Evolutionary conservation across 78 protist genomes (phyloP).

Genomic region (Pigoraptor vietnamica): DNA sequence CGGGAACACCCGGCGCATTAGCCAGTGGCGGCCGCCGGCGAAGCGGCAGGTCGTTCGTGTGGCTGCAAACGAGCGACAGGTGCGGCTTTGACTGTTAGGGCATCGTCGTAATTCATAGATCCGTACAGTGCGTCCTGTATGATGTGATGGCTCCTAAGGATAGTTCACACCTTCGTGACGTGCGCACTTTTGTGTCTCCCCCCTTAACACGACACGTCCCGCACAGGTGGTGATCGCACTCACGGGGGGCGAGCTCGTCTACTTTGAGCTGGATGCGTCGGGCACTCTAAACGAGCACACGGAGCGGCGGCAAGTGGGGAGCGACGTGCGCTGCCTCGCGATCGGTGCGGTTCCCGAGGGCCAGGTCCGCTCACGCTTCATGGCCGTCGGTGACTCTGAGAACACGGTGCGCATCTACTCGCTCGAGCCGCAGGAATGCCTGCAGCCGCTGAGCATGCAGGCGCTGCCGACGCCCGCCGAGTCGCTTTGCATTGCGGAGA

Average conservation of each 20-base stretch:
- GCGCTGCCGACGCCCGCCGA: conserved; percentile 37
- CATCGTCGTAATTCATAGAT: too few relatives aligned
- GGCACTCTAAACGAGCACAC: conserved; percentile 69
- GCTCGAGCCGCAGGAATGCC: conserved; percentile 73
- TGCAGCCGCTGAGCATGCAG: conserved; percentile 59
- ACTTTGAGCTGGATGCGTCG: conserved; percentile 88
- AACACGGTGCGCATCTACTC: conserved; percentile 73
- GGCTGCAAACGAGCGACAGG: conserved; percentile 48
- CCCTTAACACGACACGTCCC: not conserved
- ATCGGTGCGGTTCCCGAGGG: conserved; percentile 77
- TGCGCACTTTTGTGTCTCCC: not conserved
- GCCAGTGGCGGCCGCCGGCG: conserved; percentile 88
- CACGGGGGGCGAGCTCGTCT: conserved; percentile 78
- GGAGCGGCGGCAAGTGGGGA: conserved; percentile 42
- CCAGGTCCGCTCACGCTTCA: conserved; percentile 53
- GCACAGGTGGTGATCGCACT: conserved; percentile 79
- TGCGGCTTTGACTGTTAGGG: too few relatives aligned
- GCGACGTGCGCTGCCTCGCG: conserved; percentile 70
- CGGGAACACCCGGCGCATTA: conserved; percentile 19
- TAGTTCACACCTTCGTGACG: too few relatives aligned
- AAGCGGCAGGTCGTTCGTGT: conserved; percentile 35
- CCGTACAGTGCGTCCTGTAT: too few relatives aligned
- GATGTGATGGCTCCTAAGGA: too few relatives aligned
- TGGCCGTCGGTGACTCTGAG: conserved; percentile 53
- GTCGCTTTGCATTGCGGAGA: conserved; percentile 35